A percentile compares a stretch with the other conserved stretches of the same genome.
These are phyloP conservation scores for Ceratobasidium sp. DNA, from an alignment of 1,284 basidiomycete species.

Conservation along the genomic window DNA sequence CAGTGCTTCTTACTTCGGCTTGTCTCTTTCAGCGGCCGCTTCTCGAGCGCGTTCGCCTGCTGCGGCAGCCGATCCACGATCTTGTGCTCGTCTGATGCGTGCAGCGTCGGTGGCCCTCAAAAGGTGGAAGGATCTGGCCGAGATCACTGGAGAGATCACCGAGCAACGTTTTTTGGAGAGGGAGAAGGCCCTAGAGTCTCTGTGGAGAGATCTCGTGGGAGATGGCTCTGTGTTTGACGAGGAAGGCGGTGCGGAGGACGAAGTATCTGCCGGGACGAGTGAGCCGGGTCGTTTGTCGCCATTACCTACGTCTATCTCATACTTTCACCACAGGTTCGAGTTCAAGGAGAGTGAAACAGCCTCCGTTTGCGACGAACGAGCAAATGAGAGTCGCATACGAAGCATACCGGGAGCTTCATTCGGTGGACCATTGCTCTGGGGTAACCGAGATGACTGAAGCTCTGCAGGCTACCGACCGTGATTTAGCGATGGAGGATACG, in stretches of 20 bases:
- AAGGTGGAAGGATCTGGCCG: not conserved
- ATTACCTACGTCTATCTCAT: not conserved
- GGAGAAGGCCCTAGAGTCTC: not conserved
- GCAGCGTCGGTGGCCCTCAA: not conserved
- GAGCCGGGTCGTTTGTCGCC: not conserved
- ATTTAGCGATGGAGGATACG: not conserved
- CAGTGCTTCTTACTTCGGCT: not conserved
- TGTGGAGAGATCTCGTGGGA: not conserved
- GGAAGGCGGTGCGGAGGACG: not conserved
- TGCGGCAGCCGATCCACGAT: not conserved
- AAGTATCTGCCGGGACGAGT: not conserved
- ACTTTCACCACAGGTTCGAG: not conserved
- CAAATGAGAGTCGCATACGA: slow-evolving; percentile 16
- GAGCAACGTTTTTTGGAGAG: not conserved
- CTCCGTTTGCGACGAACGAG: not conserved
- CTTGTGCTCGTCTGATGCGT: not conserved
- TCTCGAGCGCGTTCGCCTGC: not conserved
- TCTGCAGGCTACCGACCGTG: not conserved
- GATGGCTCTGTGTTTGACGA: too few species aligned
- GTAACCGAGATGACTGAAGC: not conserved
- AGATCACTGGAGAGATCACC: not conserved
- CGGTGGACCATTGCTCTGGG: not conserved
- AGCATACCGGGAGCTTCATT: slow-evolving; percentile 13
- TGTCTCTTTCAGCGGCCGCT: too few species aligned
- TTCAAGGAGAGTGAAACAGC: not conserved